Conservation (phyloP, 768 basidiomycete species). For the Pholiota conissans region DNA sequence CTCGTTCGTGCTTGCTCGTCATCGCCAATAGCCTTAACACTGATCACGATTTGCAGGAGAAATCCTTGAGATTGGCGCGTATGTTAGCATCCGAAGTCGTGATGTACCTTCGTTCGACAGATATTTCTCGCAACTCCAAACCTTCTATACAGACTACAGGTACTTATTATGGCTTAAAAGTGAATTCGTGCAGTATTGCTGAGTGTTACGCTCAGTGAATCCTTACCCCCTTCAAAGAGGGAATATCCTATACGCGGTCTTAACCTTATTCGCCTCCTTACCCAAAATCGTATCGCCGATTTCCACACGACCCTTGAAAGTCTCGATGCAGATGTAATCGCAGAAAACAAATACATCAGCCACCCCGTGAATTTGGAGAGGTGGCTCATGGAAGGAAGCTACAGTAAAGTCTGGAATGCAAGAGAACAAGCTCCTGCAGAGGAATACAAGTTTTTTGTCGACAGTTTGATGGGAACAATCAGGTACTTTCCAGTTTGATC, state of each 20-base stretch:
- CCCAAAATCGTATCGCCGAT: constrained; percentile 94
- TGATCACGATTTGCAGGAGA: constrained; percentile 56
- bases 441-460: constrained; percentile 94
- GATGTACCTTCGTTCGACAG: constrained; percentile 94
- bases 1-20: constrained; percentile 52
- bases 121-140: constrained; percentile 89
- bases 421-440: constrained; percentile 89
- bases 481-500: constrained; percentile 48
- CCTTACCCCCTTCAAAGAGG: constrained; percentile 80
- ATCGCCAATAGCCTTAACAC: not conserved
- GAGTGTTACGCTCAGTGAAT: constrained; percentile 40
- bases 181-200: not conserved
- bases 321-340: constrained; percentile 69
- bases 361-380: constrained; percentile 92
- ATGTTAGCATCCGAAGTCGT: constrained; percentile 86
- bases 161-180: constrained; percentile 22
- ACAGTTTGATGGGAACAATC: constrained; percentile 92
- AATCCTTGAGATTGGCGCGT: constrained; percentile 93
- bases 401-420: constrained; percentile 97
- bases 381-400: constrained; percentile 99
- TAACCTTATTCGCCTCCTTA: constrained; percentile 91
- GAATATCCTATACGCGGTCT: constrained; percentile 90
- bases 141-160: constrained; percentile 89
- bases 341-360: constrained; percentile 69
- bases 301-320: constrained; percentile 97